A percentile compares a stretch with the other conserved stretches of the same genome.
Conservation (phyloP, 2,329 filamentous ascomycete species). For the Pezicula rhizophila region DNA sequence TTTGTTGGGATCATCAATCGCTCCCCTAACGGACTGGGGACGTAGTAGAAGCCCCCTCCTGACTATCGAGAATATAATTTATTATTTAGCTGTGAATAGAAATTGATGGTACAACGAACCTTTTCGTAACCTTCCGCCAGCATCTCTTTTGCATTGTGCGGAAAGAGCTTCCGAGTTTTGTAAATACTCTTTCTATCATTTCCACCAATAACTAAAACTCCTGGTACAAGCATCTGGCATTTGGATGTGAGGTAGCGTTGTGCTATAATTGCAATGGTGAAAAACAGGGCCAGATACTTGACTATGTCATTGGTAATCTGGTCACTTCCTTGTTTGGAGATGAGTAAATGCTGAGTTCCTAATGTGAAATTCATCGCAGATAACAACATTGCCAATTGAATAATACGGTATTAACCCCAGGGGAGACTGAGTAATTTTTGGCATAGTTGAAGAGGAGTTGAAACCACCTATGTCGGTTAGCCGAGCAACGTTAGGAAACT, state of each 20-base stretch:
- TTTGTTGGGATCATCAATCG: not conserved
- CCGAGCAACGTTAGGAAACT: too few relatives aligned
- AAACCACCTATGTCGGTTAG: not conserved
- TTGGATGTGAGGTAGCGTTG: not conserved
- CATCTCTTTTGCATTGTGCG: not conserved
- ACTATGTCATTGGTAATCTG: too few relatives aligned
- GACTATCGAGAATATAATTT: not conserved
- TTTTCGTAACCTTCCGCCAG: not conserved
- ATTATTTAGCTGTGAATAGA: not conserved
- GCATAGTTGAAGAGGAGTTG: not conserved
- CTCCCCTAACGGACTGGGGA: not conserved
- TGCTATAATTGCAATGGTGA: too few relatives aligned
- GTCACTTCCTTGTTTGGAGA: too few relatives aligned
- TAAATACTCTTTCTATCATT: not conserved
- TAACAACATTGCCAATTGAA: too few relatives aligned
- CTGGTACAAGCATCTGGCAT: not conserved
- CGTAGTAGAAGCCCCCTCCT: not conserved
- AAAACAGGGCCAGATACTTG: too few relatives aligned
- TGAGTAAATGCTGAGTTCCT: too few relatives aligned
- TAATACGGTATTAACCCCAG: too few relatives aligned
- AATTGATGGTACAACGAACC: not conserved
- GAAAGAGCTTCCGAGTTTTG: not conserved
- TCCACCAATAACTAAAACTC: not conserved
- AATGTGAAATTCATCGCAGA: too few relatives aligned
- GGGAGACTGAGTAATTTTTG: not conserved